phyloP scores from a whole-genome alignment of 192 early-diverging fungal genomes.

The Coemansia sp. region DNA sequence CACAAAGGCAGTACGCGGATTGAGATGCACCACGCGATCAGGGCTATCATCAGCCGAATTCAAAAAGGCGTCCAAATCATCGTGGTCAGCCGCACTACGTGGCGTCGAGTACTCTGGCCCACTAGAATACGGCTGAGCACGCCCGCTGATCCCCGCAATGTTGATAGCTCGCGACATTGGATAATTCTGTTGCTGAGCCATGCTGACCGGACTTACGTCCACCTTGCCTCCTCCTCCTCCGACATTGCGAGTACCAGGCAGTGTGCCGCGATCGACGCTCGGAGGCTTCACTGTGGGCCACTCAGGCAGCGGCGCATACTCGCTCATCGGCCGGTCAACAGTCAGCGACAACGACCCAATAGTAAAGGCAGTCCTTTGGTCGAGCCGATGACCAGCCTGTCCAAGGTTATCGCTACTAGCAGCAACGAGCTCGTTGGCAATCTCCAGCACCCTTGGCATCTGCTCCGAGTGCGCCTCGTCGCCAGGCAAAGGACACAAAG shows the following conservation, averaged over 20 bases:
- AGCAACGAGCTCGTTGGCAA: constrained; percentile 20
- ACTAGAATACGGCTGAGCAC: constrained; percentile 11
- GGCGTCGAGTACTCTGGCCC: constrained; percentile 41
- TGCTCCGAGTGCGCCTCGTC: constrained; percentile 25
- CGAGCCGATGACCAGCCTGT: neutral
- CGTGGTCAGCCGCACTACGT: constrained; percentile 21
- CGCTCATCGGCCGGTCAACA: constrained; percentile 56
- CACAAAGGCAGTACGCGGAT: constrained; percentile 14
- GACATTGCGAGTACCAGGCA: constrained; percentile 3
- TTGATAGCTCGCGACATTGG: constrained; percentile 23
- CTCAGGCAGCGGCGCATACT: constrained; percentile 78
- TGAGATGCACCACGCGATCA: neutral
- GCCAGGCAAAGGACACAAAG: constrained; percentile 31
- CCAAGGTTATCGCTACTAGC: neutral
- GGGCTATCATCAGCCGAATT: constrained; percentile 26
- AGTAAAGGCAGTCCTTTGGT: constrained; percentile 44
- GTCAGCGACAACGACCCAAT: constrained; percentile 68
- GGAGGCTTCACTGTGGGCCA: constrained; percentile 57
- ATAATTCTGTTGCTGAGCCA: neutral
- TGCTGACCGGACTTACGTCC: neutral
- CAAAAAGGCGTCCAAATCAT: constrained; percentile 51
- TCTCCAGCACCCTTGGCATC: constrained; percentile 14
- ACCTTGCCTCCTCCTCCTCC: neutral
- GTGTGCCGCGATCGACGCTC: neutral
- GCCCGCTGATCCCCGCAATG: constrained; percentile 47